Conservation (phyloP, 441 rosid species). For the Gossypium davidsonii region DNA sequence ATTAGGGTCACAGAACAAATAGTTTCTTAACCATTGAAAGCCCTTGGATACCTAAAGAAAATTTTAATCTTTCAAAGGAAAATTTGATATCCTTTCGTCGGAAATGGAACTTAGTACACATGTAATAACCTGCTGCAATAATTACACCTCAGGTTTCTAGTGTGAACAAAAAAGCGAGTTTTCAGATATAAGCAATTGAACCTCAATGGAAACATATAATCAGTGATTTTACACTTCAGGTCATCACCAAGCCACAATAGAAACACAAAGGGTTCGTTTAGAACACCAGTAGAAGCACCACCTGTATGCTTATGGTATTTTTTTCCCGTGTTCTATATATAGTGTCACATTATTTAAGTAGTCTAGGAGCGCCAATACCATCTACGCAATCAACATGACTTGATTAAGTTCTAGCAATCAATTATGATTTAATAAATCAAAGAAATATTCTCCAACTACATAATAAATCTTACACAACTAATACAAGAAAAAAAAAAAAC, state of each 20-base stretch:
- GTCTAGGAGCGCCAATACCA: not conserved
- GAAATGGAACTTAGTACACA: not conserved
- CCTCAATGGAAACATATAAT: not conserved
- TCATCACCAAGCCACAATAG: not conserved
- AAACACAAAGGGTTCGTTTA: not conserved
- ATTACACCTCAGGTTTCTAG: not conserved
- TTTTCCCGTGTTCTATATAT: not conserved
- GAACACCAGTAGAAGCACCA: not conserved
- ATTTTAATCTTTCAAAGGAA: not conserved
- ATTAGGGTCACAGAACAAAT: not conserved
- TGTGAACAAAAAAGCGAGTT: not conserved
- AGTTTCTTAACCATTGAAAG: not conserved
- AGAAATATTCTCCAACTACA: not conserved
- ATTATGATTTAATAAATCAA: not conserved
- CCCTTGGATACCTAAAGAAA: not conserved
- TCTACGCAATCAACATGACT: not conserved
- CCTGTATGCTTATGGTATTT: not conserved
- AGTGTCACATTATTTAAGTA: not conserved
- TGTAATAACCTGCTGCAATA: not conserved
- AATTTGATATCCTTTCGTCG: not conserved
- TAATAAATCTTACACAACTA: slow-evolving; percentile 3
- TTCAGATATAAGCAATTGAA: not conserved
- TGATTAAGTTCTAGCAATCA: not conserved
- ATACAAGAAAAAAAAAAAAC: not conserved
- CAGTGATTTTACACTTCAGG: slow-evolving; percentile 1